These are phyloP conservation scores for Arabidopsis lyrata DNA, from an alignment of 441 rosid genomes.

Conservation along the genomic window DNA sequence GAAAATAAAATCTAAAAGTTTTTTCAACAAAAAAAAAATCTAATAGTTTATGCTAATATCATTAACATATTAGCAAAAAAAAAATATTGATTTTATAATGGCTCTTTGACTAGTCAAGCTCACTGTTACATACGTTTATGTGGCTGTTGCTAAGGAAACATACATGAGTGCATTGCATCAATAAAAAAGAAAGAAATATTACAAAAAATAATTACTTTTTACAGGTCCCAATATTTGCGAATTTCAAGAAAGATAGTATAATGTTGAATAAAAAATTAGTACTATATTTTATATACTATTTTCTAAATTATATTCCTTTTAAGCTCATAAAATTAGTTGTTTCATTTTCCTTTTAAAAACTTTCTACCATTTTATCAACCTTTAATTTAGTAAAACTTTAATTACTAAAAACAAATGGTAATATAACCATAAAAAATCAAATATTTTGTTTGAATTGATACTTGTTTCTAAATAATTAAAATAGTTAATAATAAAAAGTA, in stretches of 20 bases:
- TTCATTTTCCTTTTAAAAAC: background rate
- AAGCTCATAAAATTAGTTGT: background rate
- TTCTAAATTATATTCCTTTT: background rate
- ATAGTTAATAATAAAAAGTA: background rate
- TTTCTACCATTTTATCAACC: background rate
- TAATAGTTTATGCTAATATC: too few relatives aligned
- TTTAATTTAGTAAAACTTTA: background rate
- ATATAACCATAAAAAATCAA: conserved; percentile 13
- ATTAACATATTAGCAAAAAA: too few relatives aligned
- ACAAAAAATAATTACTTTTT: conserved; percentile 1
- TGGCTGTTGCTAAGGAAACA: conserved; percentile 37
- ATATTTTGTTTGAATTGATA: background rate
- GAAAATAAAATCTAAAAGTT: too few relatives aligned
- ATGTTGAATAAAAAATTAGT: too few relatives aligned
- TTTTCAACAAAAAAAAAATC: too few relatives aligned
- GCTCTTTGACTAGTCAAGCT: conserved; percentile 42
- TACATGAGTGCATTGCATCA: conserved; percentile 36
- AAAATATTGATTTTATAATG: conserved; percentile 1
- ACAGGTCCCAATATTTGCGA: conserved; percentile 14
- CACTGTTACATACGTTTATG: background rate
- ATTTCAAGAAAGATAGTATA: conserved; percentile 26
- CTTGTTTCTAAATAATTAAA: background rate
- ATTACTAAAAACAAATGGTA: conserved; percentile 5
- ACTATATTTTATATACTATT: too few relatives aligned
- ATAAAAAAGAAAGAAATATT: conserved; percentile 19